Evolutionary conservation across 768 basidiomycete genomes (phyloP).

Genomic region (Termitomyces sp.): DNA sequence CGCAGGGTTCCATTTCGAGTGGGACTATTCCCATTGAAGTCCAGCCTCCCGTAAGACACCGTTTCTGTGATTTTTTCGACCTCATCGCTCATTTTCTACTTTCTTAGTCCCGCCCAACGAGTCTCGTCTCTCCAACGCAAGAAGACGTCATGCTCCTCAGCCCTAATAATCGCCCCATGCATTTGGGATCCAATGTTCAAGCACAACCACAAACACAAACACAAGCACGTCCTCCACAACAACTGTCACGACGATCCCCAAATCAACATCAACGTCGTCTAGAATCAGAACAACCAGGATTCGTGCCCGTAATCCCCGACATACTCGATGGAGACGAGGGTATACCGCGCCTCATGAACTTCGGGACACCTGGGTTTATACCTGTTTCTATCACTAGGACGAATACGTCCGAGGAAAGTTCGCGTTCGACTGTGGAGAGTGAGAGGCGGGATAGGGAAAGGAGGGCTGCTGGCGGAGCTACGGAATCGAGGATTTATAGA

Average conservation of each 20-base stretch:
- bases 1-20: constrained; percentile 5
- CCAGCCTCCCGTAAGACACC: constrained; percentile 12
- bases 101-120: constrained; percentile 1
- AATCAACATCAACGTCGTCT: not conserved
- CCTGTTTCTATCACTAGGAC: not conserved
- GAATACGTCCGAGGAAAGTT: not conserved
- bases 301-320: constrained; percentile 16
- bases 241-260: not conserved
- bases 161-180: not conserved
- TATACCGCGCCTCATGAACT: constrained; percentile 3
- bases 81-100: not conserved
- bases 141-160: constrained; percentile 1
- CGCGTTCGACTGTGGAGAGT: not conserved
- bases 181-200: not conserved
- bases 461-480: not conserved
- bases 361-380: constrained; percentile 3
- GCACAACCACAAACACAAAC: not conserved
- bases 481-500: not conserved
- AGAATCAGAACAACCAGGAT: constrained; percentile 1
- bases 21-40: constrained; percentile 9
- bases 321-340: not conserved
- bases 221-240: not conserved
- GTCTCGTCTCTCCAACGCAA: not conserved
- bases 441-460: not conserved
- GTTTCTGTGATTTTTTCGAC: not conserved